Evolutionary conservation across 768 basidiomycete species (phyloP).

Genomic region (Dacryopinax spathularia): DNA sequence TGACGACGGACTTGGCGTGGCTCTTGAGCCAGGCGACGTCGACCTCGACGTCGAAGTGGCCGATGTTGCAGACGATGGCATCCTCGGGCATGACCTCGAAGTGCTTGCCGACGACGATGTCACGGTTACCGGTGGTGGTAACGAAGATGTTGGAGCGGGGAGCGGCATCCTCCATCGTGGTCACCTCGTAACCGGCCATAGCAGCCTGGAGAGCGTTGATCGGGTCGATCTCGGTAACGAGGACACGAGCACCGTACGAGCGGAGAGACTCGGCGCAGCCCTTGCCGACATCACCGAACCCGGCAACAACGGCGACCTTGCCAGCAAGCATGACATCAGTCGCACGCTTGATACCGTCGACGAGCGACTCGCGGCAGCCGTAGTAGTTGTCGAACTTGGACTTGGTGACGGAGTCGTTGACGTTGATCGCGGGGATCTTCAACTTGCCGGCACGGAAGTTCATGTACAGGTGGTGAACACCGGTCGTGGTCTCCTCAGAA

Average conservation of each 20-base stretch:
- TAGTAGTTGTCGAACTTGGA: conserved; percentile 99
- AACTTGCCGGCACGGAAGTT: conserved; percentile 89
- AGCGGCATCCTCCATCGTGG: conserved; percentile 96
- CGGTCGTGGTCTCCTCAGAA: conserved; percentile 98
- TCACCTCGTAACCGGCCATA: conserved; percentile 98
- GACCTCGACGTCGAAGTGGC: conserved; percentile 46
- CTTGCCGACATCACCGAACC: conserved; percentile 98
- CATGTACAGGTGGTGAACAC: conserved; percentile 99
- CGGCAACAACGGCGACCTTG: conserved; percentile 97
- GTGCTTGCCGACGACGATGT: conserved; percentile 88
- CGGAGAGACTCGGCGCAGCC: conserved; percentile 95
- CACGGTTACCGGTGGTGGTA: conserved; percentile 96
- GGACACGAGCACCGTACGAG: conserved; percentile 92
- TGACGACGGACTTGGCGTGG: conserved; percentile 66
- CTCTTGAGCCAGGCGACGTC: conserved; percentile 97
- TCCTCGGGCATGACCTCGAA: conserved; percentile 93
- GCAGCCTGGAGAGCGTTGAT: conserved; percentile 99
- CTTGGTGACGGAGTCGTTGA: conserved; percentile 99
- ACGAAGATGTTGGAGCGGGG: conserved; percentile 82
- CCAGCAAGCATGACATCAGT: conserved; percentile 99
- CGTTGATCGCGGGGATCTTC: conserved; percentile 97
- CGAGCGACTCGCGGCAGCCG: conserved; percentile 97
- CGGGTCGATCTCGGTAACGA: conserved; percentile 97
- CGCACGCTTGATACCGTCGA: conserved; percentile 99
- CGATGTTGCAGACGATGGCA: conserved; percentile 89